Evolutionary conservation across 169 alveolate species (phyloP), one percentile per base, ranked within the genome.

Genomic region (Plasmodium vinckei): DNA sequence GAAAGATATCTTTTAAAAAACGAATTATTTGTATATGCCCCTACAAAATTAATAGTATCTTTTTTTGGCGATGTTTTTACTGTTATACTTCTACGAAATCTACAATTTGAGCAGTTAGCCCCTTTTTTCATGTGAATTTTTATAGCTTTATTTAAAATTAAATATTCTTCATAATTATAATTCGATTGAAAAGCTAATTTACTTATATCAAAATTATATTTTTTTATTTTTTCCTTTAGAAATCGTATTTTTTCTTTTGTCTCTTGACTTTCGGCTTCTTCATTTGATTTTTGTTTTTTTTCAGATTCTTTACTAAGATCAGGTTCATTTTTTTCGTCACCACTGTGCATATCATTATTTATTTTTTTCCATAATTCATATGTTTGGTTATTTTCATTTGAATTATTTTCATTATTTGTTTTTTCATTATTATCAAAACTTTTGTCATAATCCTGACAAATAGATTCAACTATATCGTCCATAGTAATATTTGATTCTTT

Each of bases 1-100:
- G 33, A 42, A 23, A 54, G 73, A 27, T 44, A 91, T 88, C 73
- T 87, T 69, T 53, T 93, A 69, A 64, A 86, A 77, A 63, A 91
- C n/a, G 57, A 39, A 12, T 44, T 82, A n/a, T 68, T 68, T 13
- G 70, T 27, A 19, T 82, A 33, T 2, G 19, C 0, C 21, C 90
- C 84, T 21, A 64, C 57, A 44, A 77, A 77, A 47, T 77, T 49
- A 2, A 77, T 67, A 10, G 79, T 82, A 9, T 65, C 90, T 49
- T 72, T 82, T 23, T 69, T 82, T 15, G 27, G 63, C 0, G 86
- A 65, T 27, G 51, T 65, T 27, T 64, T 77, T 2, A 47, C 70
- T 7, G 57, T 25, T 49, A 77, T 64, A 12, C 51, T 77, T 21
- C 72, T 67, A 15, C 17, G 64, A 56, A 67, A 67, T 10, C 44